phyloP scores from a whole-genome alignment of 108 stramenopile genomes.

The Cyclotella distinguenda region DNA sequence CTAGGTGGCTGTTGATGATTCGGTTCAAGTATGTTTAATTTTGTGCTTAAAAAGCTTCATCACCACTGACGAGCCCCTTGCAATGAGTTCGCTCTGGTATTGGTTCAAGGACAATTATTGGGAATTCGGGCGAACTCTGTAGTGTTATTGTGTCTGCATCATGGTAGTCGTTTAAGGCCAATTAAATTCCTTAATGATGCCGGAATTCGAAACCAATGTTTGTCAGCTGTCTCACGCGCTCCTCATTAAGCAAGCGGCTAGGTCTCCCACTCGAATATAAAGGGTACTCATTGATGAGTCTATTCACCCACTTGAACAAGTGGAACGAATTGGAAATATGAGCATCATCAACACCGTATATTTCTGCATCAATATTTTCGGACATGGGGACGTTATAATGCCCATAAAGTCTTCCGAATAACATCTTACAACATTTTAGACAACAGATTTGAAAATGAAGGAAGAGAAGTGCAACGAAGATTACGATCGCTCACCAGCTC shows the following conservation, averaged over 20 bases:
- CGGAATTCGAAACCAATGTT: conserved; percentile 2
- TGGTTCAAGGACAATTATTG: no score
- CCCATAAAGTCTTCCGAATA: conserved; percentile 10
- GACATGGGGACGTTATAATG: conserved; percentile 12
- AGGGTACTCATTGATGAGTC: neutral
- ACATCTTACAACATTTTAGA: neutral
- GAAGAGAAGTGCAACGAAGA: neutral
- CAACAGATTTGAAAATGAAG: neutral
- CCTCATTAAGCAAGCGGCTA: conserved; percentile 3
- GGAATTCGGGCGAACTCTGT: no score
- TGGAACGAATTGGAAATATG: neutral
- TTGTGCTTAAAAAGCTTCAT: no score
- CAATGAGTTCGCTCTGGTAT: no score
- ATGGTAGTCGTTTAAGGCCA: neutral
- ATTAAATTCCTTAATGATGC: neutral
- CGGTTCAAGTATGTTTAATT: no score
- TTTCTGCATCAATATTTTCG: neutral
- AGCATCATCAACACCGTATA: conserved; percentile 1
- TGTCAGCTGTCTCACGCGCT: neutral
- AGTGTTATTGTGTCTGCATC: neutral
- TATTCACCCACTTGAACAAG: neutral
- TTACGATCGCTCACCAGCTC: conserved; percentile 6
- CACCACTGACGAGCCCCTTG: no score
- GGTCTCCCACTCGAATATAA: neutral
- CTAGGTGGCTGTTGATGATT: no score